Evolutionary conservation across 2,329 filamentous ascomycete genomes (phyloP), one percentile per base, ranked within the genome.

Genomic region (Talaromyces sp.): DNA sequence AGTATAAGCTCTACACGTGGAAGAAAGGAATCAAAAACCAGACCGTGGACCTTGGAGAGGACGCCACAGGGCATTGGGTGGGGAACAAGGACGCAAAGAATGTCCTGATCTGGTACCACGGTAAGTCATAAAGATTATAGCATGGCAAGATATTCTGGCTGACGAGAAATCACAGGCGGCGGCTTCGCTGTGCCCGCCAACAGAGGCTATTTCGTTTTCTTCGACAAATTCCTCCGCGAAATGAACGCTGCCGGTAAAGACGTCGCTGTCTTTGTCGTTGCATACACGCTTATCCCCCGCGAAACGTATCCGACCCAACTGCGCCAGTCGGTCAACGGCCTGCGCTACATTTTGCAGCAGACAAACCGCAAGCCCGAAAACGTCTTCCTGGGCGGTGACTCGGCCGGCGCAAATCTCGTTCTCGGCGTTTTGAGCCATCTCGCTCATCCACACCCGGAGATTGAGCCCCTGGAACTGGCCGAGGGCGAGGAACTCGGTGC

Each of bases 211-310:
- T 73, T 83, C 58, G 69, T 77, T 19, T 85, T 80, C 74, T 74
- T 81, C 54, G 66, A 69, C 21, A 74, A 78, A 17, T 69, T 83
- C 32, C 70, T 78, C 56, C 70, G 75, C 41, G 70, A 75, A n/a
- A 69, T 81, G 21, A 67, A 71, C n/a, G 69, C 70, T 9, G 64
- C 68, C 29, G 78, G 77, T 48, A 77, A 81, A 56, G 73, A 75
- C 32, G 71, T 83, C 31, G 76, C 81, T 19, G 70, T 81, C 54
- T 77, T 86, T 54, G 70, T 83, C 26, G 75, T 85, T n/a, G 79
- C 80, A 43, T 88, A 88, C 70, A 81, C 81, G 27, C 78, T 87
- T n/a, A 78, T 83, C 0, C 78, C 78, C 0, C 64, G 71, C 11
- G 77, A 71, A 7, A 71, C 70, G 1, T 80, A 79, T 58, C 78